Base-by-base conservation (phyloP, 1,139 yeast genomes). In the Candida albicans region DNA sequence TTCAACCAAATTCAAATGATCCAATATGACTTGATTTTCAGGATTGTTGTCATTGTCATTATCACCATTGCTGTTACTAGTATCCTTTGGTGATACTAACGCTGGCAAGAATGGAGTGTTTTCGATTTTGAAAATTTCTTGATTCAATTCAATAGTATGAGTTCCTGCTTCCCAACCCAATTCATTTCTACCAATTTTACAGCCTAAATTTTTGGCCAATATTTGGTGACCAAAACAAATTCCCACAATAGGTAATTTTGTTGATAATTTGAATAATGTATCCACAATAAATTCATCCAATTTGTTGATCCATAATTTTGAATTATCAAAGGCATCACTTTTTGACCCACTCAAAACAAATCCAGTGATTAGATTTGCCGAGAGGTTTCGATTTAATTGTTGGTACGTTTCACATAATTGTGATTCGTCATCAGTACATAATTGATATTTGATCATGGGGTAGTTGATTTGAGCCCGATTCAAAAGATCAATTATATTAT, bases 171-270 rank as follows among this genome's bases (percentile, higher is more conserved):
- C 96, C 88, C 93, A 84, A 1, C 95, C 95, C 31, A 62, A 51
- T 18, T 59, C 65, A 59, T 82, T 86, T 47, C 81, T 68, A 6
- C 68, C 80, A 3, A 85, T 84, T 39, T 65, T 64, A 33, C 80
- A 74, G 2, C 89, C 93, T 39, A 87, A 64, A 6, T 84, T 81
- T 46, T 83, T 73, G 2, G 82, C 84, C 25, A 87, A 62, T 14
- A 88, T 70, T 59, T 90, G 97, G 61, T 89, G 96, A 2, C 96
- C 97, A 60, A 87, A 89, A 60, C 96, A 90, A 33, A 89, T 70
- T 1, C 95, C 91, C 2, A 77, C 73, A 2, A 80, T 51, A 1
- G 85, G 85, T 41, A 72, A 56, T 50, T 55, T 47, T 8, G 14
- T 2, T 47, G 49, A 8, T 12, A 59, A 41, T 26, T 54, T 37